Percentiles rank a stretch among this genome's conserved stretches.
Evolutionary conservation across 1,284 basidiomycete species (phyloP).

Genomic region (Sanguinoderma infundibulare): DNA sequence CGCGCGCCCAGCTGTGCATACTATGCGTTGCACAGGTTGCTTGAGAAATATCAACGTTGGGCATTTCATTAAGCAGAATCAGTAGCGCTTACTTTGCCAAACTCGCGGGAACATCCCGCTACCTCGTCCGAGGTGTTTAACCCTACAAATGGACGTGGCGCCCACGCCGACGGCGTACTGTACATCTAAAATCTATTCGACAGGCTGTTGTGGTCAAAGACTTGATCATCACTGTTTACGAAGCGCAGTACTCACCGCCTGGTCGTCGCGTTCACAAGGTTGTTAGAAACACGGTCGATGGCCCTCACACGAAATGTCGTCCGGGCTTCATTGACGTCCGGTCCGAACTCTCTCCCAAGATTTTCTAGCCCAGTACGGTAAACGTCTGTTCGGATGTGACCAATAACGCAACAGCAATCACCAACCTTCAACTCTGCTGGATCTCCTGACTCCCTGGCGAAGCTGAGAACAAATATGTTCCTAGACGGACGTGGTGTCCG

Average conservation of each 20-base stretch:
- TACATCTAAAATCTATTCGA: conserved; percentile 53
- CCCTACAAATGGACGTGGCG: conserved; percentile 47
- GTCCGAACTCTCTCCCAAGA: conserved; percentile 47
- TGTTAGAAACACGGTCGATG: conserved; percentile 39
- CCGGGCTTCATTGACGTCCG: conserved; percentile 46
- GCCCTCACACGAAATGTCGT: conserved; percentile 9
- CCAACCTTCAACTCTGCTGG: conserved; percentile 48
- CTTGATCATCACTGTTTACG: conserved; percentile 40
- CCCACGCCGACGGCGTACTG: conserved; percentile 63
- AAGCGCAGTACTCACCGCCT: conserved; percentile 30
- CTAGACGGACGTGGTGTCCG: conserved; percentile 51
- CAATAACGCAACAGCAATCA: background rate
- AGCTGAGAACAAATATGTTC: conserved; percentile 58
- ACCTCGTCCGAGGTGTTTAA: conserved; percentile 25
- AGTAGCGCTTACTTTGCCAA: conserved; percentile 59
- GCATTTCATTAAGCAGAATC: conserved; percentile 36
- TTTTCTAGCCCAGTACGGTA: conserved; percentile 46
- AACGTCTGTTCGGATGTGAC: conserved; percentile 18
- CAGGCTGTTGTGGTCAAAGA: background rate
- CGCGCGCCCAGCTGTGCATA: conserved; percentile 65
- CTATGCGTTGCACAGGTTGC: conserved; percentile 51
- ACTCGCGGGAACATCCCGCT: conserved; percentile 31
- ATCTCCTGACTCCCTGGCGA: conserved; percentile 55
- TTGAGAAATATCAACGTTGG: background rate
- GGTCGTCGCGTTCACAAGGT: conserved; percentile 4